Conservation (phyloP, 1,139 yeast genomes). For the Hyphopichia burtonii region DNA sequence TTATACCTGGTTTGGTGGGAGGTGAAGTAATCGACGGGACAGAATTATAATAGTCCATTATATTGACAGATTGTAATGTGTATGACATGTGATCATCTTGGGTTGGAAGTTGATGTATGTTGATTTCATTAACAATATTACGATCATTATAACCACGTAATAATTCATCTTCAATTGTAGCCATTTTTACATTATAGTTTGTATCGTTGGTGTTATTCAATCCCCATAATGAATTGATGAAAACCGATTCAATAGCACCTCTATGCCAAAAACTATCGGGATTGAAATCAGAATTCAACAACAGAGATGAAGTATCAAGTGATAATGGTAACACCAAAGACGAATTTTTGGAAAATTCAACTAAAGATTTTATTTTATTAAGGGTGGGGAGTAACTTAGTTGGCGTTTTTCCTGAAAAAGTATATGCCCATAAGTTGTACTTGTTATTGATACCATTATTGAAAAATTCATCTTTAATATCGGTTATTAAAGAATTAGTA, state of each 20-base stretch:
- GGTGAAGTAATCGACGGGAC: background rate
- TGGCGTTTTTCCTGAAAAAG: slow-evolving; percentile 11
- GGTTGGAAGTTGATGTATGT: slow-evolving; percentile 10
- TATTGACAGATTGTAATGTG: slow-evolving; percentile 11
- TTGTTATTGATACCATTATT: slow-evolving; percentile 52
- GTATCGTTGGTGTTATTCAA: slow-evolving; percentile 24
- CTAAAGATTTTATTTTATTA: slow-evolving; percentile 47
- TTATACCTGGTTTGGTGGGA: background rate
- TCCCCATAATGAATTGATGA: slow-evolving; percentile 42
- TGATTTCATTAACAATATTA: slow-evolving; percentile 36
- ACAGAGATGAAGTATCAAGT: slow-evolving; percentile 1
- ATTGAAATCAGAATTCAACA: slow-evolving; percentile 16
- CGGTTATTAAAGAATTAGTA: slow-evolving; percentile 48
- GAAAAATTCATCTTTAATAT: slow-evolving; percentile 67
- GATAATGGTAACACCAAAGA: slow-evolving; percentile 50
- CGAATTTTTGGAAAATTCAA: slow-evolving; percentile 44
- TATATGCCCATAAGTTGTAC: slow-evolving; percentile 44
- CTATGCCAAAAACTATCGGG: slow-evolving; percentile 42
- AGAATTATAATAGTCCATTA: slow-evolving; percentile 10
- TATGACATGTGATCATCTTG: background rate
- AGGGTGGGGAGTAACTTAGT: slow-evolving; percentile 15
- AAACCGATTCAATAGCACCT: slow-evolving; percentile 26
- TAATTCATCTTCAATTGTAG: slow-evolving; percentile 29
- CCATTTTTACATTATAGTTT: slow-evolving; percentile 24
- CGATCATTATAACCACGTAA: slow-evolving; percentile 26